Evolutionary conservation across 2,329 filamentous ascomycete species (phyloP).

Genomic region (Alternaria ventricosa): DNA sequence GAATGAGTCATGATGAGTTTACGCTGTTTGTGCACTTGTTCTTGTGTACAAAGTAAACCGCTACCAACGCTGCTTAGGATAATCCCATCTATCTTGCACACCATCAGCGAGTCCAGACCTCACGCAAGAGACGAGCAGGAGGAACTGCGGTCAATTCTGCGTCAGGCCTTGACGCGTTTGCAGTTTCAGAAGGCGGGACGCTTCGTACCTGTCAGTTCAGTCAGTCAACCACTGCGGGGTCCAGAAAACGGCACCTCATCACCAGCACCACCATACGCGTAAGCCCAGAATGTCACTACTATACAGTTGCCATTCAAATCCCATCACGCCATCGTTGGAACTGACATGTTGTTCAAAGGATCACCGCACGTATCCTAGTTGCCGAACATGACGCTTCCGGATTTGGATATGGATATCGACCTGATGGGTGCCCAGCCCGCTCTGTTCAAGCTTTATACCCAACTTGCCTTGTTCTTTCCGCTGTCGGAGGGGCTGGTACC

Average conservation of each 20-base stretch:
- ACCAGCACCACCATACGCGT: neutral
- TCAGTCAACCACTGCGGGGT: neutral
- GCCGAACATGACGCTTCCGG: constrained; percentile 5
- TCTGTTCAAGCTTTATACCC: constrained; percentile 56
- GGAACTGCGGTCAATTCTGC: neutral
- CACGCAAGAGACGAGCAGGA: neutral
- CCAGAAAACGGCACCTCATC: neutral
- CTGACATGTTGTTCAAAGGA: neutral
- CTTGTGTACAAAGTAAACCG: neutral
- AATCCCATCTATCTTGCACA: neutral
- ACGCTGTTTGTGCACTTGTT: neutral
- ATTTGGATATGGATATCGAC: constrained; percentile 45
- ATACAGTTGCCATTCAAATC: neutral
- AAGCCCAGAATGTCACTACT: neutral
- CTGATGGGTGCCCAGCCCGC: constrained; percentile 52
- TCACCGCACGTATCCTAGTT: neutral
- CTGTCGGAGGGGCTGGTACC: constrained; percentile 20
- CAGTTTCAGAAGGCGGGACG: neutral
- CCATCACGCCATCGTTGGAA: neutral
- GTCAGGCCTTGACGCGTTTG: neutral
- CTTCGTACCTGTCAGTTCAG: neutral
- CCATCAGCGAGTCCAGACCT: neutral
- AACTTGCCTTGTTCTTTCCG: constrained; percentile 52
- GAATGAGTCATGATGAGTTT: neutral
- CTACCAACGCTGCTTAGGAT: neutral